Conservation (phyloP, 495 filamentous ascomycete species). For the Trypethelium eluteriae region DNA sequence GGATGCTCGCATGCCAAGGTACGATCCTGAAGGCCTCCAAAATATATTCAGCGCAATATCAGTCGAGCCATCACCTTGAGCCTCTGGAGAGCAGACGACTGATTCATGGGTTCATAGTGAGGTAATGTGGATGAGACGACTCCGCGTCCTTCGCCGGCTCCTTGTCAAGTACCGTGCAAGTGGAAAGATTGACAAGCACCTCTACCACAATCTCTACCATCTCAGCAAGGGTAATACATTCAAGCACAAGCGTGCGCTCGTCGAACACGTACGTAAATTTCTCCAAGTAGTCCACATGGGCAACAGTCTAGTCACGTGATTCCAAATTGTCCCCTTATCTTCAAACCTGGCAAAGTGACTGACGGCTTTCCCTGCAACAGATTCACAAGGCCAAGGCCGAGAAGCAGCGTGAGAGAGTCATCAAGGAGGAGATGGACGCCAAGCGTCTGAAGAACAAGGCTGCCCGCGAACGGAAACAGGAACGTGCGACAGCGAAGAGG, state of each 20-base stretch:
- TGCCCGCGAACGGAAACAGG: slow-evolving; percentile 89
- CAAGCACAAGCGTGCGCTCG: slow-evolving; percentile 99
- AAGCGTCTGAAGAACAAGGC: slow-evolving; percentile 99
- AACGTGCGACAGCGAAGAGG: slow-evolving; percentile 83
- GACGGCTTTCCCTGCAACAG: slow-evolving; percentile 40
- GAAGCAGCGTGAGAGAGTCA: slow-evolving; percentile 82
- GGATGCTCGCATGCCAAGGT: slow-evolving; percentile 98
- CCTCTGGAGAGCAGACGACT: neutral
- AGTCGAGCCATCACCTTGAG: neutral
- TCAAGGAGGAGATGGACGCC: slow-evolving; percentile 99
- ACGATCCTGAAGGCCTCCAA: slow-evolving; percentile 34
- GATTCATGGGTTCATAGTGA: slow-evolving; percentile 48
- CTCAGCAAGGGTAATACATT: slow-evolving; percentile 99
- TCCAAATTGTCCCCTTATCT: neutral
- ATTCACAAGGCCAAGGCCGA: slow-evolving; percentile 99
- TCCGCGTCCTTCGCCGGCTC: slow-evolving; percentile 95
- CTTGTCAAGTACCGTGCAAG: slow-evolving; percentile 98
- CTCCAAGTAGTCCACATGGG: neutral
- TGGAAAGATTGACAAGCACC: slow-evolving; percentile 99
- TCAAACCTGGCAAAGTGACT: neutral
- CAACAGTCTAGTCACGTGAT: slow-evolving; percentile 28
- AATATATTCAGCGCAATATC: neutral
- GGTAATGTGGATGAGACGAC: slow-evolving; percentile 99
- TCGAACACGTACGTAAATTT: slow-evolving; percentile 88
- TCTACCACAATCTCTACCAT: slow-evolving; percentile 99